Evolutionary conservation across 495 filamentous ascomycete species (phyloP), one percentile per base, ranked within the genome.

Genomic region (Hyaloscypha finlandica): DNA sequence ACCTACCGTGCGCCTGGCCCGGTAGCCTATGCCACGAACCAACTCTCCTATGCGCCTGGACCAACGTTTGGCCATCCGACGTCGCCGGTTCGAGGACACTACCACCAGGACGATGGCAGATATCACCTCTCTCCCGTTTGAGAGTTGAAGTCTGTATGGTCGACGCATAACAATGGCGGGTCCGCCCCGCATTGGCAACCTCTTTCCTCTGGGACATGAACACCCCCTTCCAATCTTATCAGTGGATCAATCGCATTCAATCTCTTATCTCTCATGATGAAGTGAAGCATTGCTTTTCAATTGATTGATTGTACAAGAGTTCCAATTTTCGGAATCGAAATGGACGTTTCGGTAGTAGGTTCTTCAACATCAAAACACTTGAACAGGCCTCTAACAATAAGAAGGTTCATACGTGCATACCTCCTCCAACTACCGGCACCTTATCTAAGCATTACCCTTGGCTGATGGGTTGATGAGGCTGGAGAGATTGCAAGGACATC

Each of bases 71-170:
- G 48, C 33, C 12, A n/a, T 25, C n/a, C 1, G 6, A 51, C 45
- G 2, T 48, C 32, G 11, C 65, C 48, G 25, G 16, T 31, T 33
- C n/a, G 42, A 63, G 29, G 5, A 16, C 25, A 25, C 25, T 25
- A 25, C 25, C 42, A 12, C 53, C 29, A 56, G 19, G 29, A 58
- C 33, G 60, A 68, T 58, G 65, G 65, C 22, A 62, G 57, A 37
- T 68, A 68, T 31, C 65, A 68, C 52, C 60, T 68, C 35, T 57
- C 30, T 12, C 65, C 65, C 32, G 16, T 67, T 3, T 67, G 65
- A 67, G 33, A 25, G 6, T 12, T 12, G 6, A 30, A 56, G 35
- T 37, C 35, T 37, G 35, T 37, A 6, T 31, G 53, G 53, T 29
- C 8, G 29, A 31, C 16, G 35, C 35, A 37, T 37, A 8, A 6